Evolutionary conservation across 139 green algal species (phyloP).

Genomic region (Micractinium conductrix): DNA sequence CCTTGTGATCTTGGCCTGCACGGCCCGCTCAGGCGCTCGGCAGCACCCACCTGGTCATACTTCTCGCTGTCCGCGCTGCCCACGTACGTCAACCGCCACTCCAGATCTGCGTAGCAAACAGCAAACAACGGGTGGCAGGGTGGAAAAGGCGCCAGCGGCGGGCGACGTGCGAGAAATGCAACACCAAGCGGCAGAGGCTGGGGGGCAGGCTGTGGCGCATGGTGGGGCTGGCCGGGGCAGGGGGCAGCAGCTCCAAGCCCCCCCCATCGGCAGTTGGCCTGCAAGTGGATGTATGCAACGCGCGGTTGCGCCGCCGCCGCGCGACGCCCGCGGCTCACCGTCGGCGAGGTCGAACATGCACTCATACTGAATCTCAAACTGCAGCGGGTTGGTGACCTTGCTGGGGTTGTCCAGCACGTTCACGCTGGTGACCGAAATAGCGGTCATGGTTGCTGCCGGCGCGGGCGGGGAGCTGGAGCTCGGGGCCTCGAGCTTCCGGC

Average conservation of each 20-base stretch:
- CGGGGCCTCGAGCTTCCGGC: no score
- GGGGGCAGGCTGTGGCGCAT: neutral
- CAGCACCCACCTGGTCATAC: slow-evolving; percentile 97
- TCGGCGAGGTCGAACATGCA: slow-evolving; percentile 80
- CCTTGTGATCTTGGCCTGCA: no score
- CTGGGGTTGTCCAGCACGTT: slow-evolving; percentile 90
- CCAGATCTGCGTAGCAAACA: slow-evolving; percentile 81
- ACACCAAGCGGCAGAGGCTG: neutral
- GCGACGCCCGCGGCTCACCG: slow-evolving; percentile 50
- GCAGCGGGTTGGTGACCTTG: slow-evolving; percentile 79
- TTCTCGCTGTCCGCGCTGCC: slow-evolving; percentile 92
- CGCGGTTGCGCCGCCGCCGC: neutral
- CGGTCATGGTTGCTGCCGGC: slow-evolving; percentile 72
- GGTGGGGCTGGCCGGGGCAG: neutral
- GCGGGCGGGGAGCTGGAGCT: neutral
- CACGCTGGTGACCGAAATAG: slow-evolving; percentile 87
- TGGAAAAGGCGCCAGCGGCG: neutral
- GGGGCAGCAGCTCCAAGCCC: neutral
- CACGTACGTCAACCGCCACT: slow-evolving; percentile 98
- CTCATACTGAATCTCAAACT: slow-evolving; percentile 98
- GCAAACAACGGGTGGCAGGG: neutral
- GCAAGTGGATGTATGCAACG: neutral
- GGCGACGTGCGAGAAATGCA: neutral
- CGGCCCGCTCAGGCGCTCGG: no score
- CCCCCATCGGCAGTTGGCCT: slow-evolving; percentile 1